Base-by-base conservation (phyloP, 2,329 filamentous ascomycete genomes). In the Dothiorella sarmentorum region DNA sequence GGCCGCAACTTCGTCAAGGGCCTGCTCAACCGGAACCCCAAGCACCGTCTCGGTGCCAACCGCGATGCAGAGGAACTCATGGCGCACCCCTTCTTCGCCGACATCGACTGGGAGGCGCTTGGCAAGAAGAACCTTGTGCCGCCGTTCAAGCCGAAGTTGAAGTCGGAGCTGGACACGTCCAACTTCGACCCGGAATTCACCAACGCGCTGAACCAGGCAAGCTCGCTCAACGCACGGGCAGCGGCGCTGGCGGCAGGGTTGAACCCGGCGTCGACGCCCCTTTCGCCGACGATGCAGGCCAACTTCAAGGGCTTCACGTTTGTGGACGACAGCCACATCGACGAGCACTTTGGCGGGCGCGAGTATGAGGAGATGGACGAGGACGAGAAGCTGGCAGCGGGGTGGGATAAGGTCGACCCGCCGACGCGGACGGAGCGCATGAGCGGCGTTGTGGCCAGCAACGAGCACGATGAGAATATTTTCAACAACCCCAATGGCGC, bases 161-260 rank as follows among this genome's bases (percentile, higher is more conserved):
- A 95, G 81, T 94, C 89, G 13, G 91, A 96, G 73, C 90, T 92
- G 2, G 94, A 99, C 66, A 95, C 95, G 1, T 97, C 92, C 43
- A 97, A 99, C 76, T 99, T 99, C 69, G 94, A 99, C 68, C 94
- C 94, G 0, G 94, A 97, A 72, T 99, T 99, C 73, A 99, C 94
- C 55, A 97, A 94, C 64, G 94, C 94, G 5, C 78, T 97, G 59
- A 90, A 92, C 68, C 90, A 90, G 56, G 86, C 65, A 15, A 76
- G 88, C 1, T 97, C 92, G 0, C 80, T 97, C 60, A 97, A 97
- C 69, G 90, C 94, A 67, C 87, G 93, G 60, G 93, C 94, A 4
- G 90, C 91, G 13, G 90, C 90, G 7, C 75, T 97, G 51, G 91
- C 93, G 15, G 86, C 87, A 59, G 92, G 92, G 35, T 76, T 82